These are phyloP conservation scores for Scytalidium lignicola DNA, from an alignment of 2,329 filamentous ascomycete genomes.

Conservation along the genomic window DNA sequence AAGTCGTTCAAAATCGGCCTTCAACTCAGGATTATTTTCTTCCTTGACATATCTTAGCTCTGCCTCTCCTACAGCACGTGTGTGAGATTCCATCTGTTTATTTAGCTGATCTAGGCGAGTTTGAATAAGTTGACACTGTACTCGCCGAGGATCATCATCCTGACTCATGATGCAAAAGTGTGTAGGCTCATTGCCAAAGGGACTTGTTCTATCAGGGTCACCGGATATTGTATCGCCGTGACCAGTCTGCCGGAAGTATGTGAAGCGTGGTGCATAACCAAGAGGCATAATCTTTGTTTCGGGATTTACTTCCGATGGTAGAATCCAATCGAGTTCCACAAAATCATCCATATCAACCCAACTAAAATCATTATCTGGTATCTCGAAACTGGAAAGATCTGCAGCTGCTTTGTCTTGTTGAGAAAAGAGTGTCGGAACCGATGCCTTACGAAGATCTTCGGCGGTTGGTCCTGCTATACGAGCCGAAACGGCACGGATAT, in stretches of 20 bases:
- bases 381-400: constrained; percentile 84
- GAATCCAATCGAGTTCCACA: constrained; percentile 93
- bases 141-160: constrained; percentile 79
- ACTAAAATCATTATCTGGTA: constrained; percentile 88
- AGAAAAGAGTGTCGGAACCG: constrained; percentile 42
- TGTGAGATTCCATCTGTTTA: constrained; percentile 71
- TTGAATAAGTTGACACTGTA: constrained; percentile 82
- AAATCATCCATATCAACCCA: constrained; percentile 99
- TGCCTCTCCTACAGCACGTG: constrained; percentile 66
- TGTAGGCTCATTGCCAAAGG: constrained; percentile 88
- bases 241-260: constrained; percentile 95
- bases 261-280: constrained; percentile 88
- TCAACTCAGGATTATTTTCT: constrained; percentile 44
- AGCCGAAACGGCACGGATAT: constrained; percentile 89
- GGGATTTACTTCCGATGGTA: constrained; percentile 84
- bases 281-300: constrained; percentile 92
- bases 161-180: constrained; percentile 95
- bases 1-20: constrained; percentile 56
- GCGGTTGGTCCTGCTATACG: constrained; percentile 76
- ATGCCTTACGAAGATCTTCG: constrained; percentile 65
- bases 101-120: constrained; percentile 74
- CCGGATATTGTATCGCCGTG: constrained; percentile 74
- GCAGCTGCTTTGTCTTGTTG: constrained; percentile 53
- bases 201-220: constrained; percentile 78
- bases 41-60: constrained; percentile 60